A percentile compares a stretch with the other conserved stretches of the same genome.
phyloP scores from a whole-genome alignment of 1,284 basidiomycete genomes.

The Binderoboletus segoi region DNA sequence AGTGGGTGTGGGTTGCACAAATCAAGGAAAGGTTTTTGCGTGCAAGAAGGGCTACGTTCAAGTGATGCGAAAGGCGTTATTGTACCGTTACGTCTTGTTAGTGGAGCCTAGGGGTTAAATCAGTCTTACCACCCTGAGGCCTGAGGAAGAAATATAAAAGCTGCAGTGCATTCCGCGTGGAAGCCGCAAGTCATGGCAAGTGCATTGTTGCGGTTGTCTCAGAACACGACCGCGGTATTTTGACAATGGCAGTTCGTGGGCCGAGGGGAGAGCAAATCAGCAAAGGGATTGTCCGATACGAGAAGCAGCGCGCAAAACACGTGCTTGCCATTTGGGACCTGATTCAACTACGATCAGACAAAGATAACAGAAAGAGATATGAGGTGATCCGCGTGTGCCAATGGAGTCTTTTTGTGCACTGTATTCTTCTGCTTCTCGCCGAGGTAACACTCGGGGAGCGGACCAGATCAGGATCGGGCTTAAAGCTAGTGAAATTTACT shows the following conservation, averaged over 20 bases:
- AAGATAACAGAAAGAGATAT: background rate
- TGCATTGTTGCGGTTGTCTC: background rate
- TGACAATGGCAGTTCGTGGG: background rate
- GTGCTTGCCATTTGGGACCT: background rate
- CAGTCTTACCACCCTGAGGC: background rate
- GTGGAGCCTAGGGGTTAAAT: background rate
- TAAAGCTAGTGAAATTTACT: too few species aligned
- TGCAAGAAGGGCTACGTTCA: background rate
- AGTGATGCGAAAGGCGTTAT: background rate
- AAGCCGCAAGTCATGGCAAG: background rate
- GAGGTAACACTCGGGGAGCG: too few species aligned
- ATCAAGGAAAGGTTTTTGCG: background rate
- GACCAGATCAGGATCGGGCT: too few species aligned
- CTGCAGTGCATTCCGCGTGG: background rate
- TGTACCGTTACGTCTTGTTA: constrained; percentile 3
- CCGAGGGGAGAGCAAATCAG: background rate
- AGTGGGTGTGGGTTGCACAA: background rate
- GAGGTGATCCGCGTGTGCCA: background rate
- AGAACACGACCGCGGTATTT: background rate
- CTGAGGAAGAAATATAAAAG: background rate
- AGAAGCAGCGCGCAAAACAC: constrained; percentile 7
- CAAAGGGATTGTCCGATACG: background rate
- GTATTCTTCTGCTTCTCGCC: too few species aligned
- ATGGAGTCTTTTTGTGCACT: too few species aligned
- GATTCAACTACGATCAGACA: background rate